Conservation (phyloP, 768 basidiomycete genomes). For the Phylloporus arenicola region DNA sequence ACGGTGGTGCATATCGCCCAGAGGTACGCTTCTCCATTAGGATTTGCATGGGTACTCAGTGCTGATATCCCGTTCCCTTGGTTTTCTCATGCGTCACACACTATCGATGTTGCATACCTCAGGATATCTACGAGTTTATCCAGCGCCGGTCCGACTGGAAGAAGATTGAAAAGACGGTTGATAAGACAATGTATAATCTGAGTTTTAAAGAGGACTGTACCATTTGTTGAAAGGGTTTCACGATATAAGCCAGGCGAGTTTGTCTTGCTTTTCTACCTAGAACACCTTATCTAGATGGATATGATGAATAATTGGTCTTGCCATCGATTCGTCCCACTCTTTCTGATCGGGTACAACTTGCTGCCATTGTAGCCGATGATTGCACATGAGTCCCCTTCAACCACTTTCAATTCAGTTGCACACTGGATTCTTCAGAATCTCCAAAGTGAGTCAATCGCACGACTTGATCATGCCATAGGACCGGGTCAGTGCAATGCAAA, state of each 20-base stretch:
- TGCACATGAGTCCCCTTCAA: too few species aligned
- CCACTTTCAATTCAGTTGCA: too few species aligned
- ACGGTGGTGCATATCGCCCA: slow-evolving; percentile 90
- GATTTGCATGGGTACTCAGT: neutral
- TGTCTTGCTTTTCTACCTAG: neutral
- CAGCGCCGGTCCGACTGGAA: slow-evolving; percentile 96
- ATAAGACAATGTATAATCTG: slow-evolving; percentile 91
- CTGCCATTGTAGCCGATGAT: too few species aligned
- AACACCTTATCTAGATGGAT: too few species aligned
- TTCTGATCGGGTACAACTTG: too few species aligned
- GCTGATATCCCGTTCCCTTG: neutral
- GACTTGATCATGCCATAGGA: too few species aligned
- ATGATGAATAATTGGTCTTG: too few species aligned
- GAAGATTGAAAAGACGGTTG: slow-evolving; percentile 94
- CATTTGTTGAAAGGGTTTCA: slow-evolving; percentile 27
- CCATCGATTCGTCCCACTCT: too few species aligned
- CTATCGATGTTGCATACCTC: neutral
- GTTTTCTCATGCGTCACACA: neutral
- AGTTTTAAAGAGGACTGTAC: slow-evolving; percentile 92
- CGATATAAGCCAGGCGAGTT: neutral
- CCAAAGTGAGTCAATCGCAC: too few species aligned
- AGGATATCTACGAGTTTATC: slow-evolving; percentile 96
- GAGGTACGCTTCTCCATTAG: slow-evolving; percentile 52
- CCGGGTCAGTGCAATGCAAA: too few species aligned
- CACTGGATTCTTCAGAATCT: too few species aligned